Evolutionary conservation across 257 asterid genomes (phyloP).

Genomic region (Solanum raphanifolium): DNA sequence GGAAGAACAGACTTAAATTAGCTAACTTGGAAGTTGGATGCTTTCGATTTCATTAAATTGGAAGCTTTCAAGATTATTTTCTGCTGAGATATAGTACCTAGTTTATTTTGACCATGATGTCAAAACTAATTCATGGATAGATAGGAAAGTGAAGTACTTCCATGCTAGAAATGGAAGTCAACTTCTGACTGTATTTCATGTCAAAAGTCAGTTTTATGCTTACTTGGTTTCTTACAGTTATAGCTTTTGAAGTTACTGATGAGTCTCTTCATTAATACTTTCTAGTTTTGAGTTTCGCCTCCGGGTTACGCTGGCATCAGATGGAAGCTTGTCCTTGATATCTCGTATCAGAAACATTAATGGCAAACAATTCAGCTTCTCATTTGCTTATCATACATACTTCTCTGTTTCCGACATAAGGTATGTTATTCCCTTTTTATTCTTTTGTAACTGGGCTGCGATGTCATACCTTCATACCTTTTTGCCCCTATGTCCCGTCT

Average conservation of each 20-base stretch:
- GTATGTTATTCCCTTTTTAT: slow-evolving; percentile 16
- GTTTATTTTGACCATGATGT: neutral
- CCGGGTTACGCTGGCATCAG: slow-evolving; percentile 61
- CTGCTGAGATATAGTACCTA: neutral
- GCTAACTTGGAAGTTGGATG: neutral
- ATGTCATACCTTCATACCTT: neutral
- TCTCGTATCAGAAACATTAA: slow-evolving; percentile 82
- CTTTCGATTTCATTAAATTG: neutral
- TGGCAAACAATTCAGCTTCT: slow-evolving; percentile 82
- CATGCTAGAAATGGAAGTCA: neutral
- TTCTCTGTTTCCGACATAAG: slow-evolving; percentile 89
- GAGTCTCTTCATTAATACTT: neutral
- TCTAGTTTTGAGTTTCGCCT: slow-evolving; percentile 79
- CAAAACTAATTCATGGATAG: neutral
- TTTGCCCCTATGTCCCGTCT: neutral
- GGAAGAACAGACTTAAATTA: neutral
- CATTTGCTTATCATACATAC: slow-evolving; percentile 79
- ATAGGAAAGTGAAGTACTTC: neutral
- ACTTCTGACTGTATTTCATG: neutral
- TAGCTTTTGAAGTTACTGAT: neutral
- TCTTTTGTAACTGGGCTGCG: neutral
- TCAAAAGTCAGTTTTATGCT: neutral
- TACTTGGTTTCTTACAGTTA: neutral
- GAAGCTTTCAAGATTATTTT: neutral
- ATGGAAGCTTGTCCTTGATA: slow-evolving; percentile 69